Evolutionary conservation across 345 rosid species (phyloP), one percentile per base, ranked within the genome.

Genomic region (Lumnitzera littorea): DNA sequence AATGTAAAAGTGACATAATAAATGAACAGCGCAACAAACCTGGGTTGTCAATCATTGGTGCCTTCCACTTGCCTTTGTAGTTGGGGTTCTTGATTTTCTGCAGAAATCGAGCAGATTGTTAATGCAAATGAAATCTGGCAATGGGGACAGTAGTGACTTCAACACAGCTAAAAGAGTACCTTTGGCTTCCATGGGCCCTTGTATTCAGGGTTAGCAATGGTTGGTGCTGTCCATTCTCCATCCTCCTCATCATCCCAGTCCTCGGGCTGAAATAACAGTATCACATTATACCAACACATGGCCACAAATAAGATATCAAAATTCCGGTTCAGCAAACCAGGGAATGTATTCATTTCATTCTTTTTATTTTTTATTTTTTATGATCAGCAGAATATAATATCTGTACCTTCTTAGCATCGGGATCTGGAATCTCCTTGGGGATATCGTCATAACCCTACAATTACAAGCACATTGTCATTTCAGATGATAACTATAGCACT

Each of bases 181-280:
- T 91, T 88, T 27, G 91, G 70, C 73, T 77, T 76, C 98, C 99
- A 95, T 80, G 80, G 86, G 56, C 99, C 99, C 71, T 78, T 85
- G 90, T 91, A 88, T 71, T 95, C 96, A 13, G 99, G 98, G 83
- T 95, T 95, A 61, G 96, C 68, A 56, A 88, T 84, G 54, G 99
- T 95, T n/a, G 99, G 92, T 57, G 88, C 73, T 50, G 95, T 85
- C 99, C 99, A 95, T 70, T 90, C 99, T 81, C 98, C 98, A 80
- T 95, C 99, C 76, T 95, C 99, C 73, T 95, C 96, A 5, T 91
- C 99, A 78, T 95, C 96, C 99, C 99, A 95, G 73, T 91, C 98
- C 66, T 95, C 98, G 57, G 99, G 99, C 99, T 95, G 72, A 43
- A 60, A 24, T 41, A 12, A 16, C 13, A 58, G 54, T 4, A 36